These are phyloP conservation scores for Physocladia obscura DNA, from an alignment of 192 early-diverging fungal species.

Conservation along the genomic window DNA sequence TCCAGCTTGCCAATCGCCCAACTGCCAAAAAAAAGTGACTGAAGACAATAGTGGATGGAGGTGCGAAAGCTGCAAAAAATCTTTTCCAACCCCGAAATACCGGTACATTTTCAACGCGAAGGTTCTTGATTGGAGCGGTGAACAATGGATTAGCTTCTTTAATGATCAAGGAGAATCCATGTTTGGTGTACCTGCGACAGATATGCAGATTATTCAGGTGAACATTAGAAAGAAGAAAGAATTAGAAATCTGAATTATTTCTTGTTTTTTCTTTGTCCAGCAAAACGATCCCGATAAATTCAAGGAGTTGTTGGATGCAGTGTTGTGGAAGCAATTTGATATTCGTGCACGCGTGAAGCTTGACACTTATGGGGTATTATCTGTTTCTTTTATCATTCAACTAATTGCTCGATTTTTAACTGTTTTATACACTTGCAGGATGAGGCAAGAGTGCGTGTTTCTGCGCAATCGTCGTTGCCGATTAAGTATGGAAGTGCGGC, in stretches of 20 bases:
- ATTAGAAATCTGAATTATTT: neutral
- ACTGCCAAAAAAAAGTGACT: slow-evolving; percentile 88
- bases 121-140: slow-evolving; percentile 76
- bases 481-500: slow-evolving; percentile 65
- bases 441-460: slow-evolving; percentile 45
- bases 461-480: slow-evolving; percentile 44
- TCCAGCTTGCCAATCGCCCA: slow-evolving; percentile 75
- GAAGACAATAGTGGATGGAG: slow-evolving; percentile 71
- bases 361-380: slow-evolving; percentile 73
- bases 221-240: slow-evolving; percentile 1
- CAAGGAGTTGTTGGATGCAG: slow-evolving; percentile 47
- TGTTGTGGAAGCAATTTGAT: slow-evolving; percentile 66
- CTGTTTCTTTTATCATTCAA: neutral
- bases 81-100: slow-evolving; percentile 62
- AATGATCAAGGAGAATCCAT: slow-evolving; percentile 75
- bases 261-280: slow-evolving; percentile 20
- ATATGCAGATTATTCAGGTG: slow-evolving; percentile 64
- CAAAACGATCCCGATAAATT: slow-evolving; percentile 51
- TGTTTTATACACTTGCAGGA: neutral
- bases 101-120: slow-evolving; percentile 70
- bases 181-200: slow-evolving; percentile 69
- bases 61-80: slow-evolving; percentile 86
- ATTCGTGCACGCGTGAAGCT: slow-evolving; percentile 79
- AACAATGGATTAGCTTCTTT: slow-evolving; percentile 81
- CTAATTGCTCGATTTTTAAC: slow-evolving; percentile 1